A percentile compares a stretch with the other conserved stretches of the same genome.
These are phyloP conservation scores for Neltuma alba DNA, from an alignment of 306 rosid species.

Conservation along the genomic window DNA sequence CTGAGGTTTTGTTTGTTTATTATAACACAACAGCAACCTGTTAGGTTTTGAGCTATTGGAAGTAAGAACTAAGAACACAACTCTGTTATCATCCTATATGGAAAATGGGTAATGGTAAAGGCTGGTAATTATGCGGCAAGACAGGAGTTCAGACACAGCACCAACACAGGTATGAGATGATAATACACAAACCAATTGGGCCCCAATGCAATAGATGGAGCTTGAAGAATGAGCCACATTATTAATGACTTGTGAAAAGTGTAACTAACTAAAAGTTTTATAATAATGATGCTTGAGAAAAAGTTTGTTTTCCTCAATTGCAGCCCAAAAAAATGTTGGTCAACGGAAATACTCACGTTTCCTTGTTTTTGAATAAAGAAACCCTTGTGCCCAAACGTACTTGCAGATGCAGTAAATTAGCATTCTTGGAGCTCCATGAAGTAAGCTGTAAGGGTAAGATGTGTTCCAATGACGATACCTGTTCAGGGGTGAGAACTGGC, in stretches of 20 bases:
- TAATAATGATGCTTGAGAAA: slow-evolving; percentile 17
- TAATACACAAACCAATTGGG: background rate
- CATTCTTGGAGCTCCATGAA: slow-evolving; percentile 57
- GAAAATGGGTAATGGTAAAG: slow-evolving; percentile 16
- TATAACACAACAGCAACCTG: background rate
- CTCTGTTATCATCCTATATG: background rate
- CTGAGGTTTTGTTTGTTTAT: slow-evolving; percentile 10
- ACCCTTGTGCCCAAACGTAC: slow-evolving; percentile 73
- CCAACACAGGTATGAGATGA: background rate
- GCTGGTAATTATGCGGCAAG: slow-evolving; percentile 18
- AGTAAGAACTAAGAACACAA: background rate
- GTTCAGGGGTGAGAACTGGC: slow-evolving; percentile 87
- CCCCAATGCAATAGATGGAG: background rate
- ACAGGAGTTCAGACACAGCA: slow-evolving; percentile 21
- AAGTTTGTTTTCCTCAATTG: slow-evolving; percentile 13
- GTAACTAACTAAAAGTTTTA: background rate
- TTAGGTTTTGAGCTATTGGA: background rate
- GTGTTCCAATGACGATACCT: slow-evolving; percentile 82
- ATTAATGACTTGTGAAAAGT: background rate
- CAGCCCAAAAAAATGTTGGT: background rate
- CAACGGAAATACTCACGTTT: slow-evolving; percentile 62
- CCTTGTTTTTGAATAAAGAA: slow-evolving; percentile 65
- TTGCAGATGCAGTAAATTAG: slow-evolving; percentile 42
- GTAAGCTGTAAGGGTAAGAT: slow-evolving; percentile 64
- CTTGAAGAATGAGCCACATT: background rate